Percentiles rank a stretch among this genome's conserved stretches.
These are phyloP conservation scores for Debaryomyces castellii DNA, from an alignment of 805 yeast species.

Conservation along the genomic window DNA sequence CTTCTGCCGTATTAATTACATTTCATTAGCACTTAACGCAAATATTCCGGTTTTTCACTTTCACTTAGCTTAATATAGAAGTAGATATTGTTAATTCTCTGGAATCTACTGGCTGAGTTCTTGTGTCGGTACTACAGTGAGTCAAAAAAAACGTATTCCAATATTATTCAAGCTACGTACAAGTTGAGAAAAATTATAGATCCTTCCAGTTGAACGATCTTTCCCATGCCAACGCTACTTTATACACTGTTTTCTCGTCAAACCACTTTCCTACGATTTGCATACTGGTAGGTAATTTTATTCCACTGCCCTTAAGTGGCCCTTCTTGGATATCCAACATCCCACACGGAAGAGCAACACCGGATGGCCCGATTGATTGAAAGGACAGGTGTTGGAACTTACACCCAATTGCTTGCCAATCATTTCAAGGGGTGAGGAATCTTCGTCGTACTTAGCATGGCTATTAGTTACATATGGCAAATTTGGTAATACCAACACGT, in stretches of 20 bases:
- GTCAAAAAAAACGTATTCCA: too few relatives aligned
- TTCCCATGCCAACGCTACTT: conserved; percentile 38
- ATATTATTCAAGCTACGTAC: too few relatives aligned
- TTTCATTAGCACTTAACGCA: too few relatives aligned
- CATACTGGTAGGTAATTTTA: conserved; percentile 34
- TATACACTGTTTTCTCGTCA: conserved; percentile 28
- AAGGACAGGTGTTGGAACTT: conserved; percentile 34
- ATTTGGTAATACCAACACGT: conserved; percentile 33
- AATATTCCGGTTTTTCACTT: too few relatives aligned
- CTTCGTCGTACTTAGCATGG: conserved; percentile 21
- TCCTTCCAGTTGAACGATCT: conserved; percentile 23
- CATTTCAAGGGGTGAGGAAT: conserved; percentile 17
- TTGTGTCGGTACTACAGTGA: too few relatives aligned
- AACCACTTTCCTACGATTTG: conserved; percentile 33
- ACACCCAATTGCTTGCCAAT: conserved; percentile 30
- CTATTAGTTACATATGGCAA: conserved; percentile 25
- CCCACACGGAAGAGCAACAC: conserved; percentile 34
- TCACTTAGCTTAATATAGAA: too few relatives aligned
- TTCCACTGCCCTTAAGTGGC: conserved; percentile 13
- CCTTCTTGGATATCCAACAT: conserved; percentile 27
- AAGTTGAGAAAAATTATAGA: too few relatives aligned
- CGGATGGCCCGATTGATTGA: conserved; percentile 38
- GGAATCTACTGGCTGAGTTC: too few relatives aligned
- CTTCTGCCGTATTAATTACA: too few relatives aligned
- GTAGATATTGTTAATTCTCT: too few relatives aligned